Base-by-base conservation (phyloP, 352 stramenopile species). In the Pythium brassicae region DNA sequence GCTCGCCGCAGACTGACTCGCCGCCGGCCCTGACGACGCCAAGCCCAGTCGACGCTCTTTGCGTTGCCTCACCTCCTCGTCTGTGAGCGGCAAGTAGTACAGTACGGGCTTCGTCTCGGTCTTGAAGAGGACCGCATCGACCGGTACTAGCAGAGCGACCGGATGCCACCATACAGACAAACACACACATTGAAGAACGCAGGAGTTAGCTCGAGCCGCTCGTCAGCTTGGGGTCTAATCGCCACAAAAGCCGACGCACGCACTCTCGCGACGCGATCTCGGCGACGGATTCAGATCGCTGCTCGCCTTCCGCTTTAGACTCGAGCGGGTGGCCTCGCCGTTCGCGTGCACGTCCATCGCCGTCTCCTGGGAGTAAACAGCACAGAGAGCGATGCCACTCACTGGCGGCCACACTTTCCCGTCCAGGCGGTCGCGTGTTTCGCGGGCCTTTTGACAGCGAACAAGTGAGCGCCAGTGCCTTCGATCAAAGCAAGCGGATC, bases 91-190 rank as follows among this genome's bases (percentile, higher is more conserved):
- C 44, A 94, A 60, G 61, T 89, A 95, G 69, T 91, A 94, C 25
- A 95, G 57, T 51, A 86, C 71, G 12, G 86, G 86, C 55, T 87
- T 88, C 26, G 81, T 82, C 50, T 76, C 66, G 2, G 86, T 95
- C 58, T 89, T 90, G 27, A 75, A 61, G 59, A 94, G 92, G 39
- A 89, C 80, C 20, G 87, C 77, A 51, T 92, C 77, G 56, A 92
- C 78, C 17, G 79, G 77, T 48, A 69, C 66, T 47, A 66, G 62
- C 65, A 50, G 47, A n/a, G 50, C 29, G 12, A 44, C 6, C 44
- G 17, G 1, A 14, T 49, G 43, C 42, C 20, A 25, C 42, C 22
- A 35, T 4, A 34, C 10, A 22, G 49, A 47, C n/a, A n/a, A n/a
- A n/a, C n/a, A n/a, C n/a, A n/a, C n/a, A n/a, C n/a, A n/a, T n/a